phyloP scores from a whole-genome alignment of 106 monocot genomes.

The Cymbidium sinense region DNA sequence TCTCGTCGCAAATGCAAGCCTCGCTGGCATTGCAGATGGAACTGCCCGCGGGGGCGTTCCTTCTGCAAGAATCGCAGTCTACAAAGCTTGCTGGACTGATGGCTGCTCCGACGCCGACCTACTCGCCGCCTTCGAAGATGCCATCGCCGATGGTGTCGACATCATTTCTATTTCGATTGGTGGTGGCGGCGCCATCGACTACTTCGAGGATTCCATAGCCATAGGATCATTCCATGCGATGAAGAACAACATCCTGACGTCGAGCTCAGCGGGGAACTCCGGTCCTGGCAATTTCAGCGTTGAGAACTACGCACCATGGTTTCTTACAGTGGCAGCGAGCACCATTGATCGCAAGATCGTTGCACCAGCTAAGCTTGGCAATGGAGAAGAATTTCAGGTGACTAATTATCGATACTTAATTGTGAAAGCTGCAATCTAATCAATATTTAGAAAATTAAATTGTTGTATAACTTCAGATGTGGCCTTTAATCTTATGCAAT shows the following conservation, averaged over 20 bases:
- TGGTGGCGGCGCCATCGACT: not conserved
- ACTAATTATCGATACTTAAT: not conserved
- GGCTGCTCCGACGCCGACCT: constrained; percentile 20
- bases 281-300: constrained; percentile 9
- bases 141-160: constrained; percentile 39
- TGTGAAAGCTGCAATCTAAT: no score
- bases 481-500: no score
- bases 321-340: constrained; percentile 23
- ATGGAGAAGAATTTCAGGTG: constrained; percentile 6
- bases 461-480: no score
- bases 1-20: not conserved
- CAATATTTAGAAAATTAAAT: no score
- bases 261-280: constrained; percentile 25
- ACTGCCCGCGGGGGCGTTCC: constrained; percentile 24
- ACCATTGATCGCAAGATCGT: constrained; percentile 15
- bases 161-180: constrained; percentile 35
- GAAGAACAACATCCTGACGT: constrained; percentile 22
- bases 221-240: constrained; percentile 42
- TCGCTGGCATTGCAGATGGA: constrained; percentile 25
- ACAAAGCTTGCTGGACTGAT: constrained; percentile 25
- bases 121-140: constrained; percentile 30
- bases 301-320: constrained; percentile 26
- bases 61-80: constrained; percentile 21
- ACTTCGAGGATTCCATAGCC: constrained; percentile 15
- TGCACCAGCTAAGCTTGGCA: not conserved